Evolutionary conservation across 768 basidiomycete genomes (phyloP).

Genomic region (Agaricus bisporus): DNA sequence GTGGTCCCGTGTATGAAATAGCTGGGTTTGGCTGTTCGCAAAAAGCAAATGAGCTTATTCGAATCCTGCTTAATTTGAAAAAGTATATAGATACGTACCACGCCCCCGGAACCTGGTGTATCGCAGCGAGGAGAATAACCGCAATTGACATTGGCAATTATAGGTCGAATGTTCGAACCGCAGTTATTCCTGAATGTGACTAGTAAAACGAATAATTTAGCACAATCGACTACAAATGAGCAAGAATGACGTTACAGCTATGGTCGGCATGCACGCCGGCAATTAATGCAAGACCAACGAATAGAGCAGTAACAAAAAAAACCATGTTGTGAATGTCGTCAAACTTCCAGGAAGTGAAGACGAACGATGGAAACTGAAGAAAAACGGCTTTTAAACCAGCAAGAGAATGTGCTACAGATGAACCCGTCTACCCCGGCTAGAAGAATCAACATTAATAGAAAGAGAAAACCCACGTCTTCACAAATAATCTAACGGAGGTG

Average conservation of each 20-base stretch:
- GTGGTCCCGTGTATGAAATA: slow-evolving; percentile 27
- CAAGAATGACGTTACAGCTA: slow-evolving; percentile 9
- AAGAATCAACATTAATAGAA: too few species aligned
- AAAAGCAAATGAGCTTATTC: too few species aligned
- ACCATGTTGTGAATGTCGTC: background rate
- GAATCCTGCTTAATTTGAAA: too few species aligned
- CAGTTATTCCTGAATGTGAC: slow-evolving; percentile 33
- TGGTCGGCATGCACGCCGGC: slow-evolving; percentile 16
- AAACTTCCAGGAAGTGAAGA: too few species aligned
- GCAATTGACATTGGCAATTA: slow-evolving; percentile 31
- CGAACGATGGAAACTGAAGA: too few species aligned
- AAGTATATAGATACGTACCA: slow-evolving; percentile 17
- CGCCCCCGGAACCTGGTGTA: slow-evolving; percentile 28
- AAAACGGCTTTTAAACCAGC: too few species aligned
- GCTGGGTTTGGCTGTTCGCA: slow-evolving; percentile 22
- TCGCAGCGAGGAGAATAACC: slow-evolving; percentile 34
- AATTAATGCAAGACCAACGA: background rate
- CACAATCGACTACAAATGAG: background rate
- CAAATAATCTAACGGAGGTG: too few species aligned
- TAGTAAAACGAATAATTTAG: slow-evolving; percentile 4
- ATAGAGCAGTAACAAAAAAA: background rate
- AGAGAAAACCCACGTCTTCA: too few species aligned
- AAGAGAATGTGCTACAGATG: too few species aligned
- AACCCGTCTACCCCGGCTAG: too few species aligned
- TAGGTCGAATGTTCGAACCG: slow-evolving; percentile 22